Base-by-base conservation (phyloP, 1,284 basidiomycete genomes). In the Irpex lacteus region DNA sequence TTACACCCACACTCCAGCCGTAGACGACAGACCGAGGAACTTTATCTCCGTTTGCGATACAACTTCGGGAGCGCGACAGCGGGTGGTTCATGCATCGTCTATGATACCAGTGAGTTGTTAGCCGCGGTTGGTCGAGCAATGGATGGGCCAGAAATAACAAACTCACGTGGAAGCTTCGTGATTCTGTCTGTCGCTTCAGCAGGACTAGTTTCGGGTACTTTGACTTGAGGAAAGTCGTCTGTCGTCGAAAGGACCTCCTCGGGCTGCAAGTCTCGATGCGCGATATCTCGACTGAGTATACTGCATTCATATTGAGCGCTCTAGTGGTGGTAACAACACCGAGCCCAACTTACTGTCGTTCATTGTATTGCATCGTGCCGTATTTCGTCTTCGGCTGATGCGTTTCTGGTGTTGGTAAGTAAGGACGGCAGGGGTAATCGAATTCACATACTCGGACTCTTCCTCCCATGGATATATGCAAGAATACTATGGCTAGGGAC, bases 1-100 rank as follows among this genome's bases (percentile, higher is more conserved):
- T 96, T 15, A 96, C 94, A 5, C 96, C 96, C 19, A 95, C 85
- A 58, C 94, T 95, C 94, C 94, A 98, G 68, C 92, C 94, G 73
- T 98, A 96, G 58, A 98, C 96, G 15, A 90, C 79, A 64, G 89
- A 85, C 71, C 90, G 84, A 72, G 98, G 98, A 1, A 94, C 94
- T 54, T 85, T 79, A n/a, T 82, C 73, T 52, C 82, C 78, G 4
- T 81, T 74, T 92, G 90, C 71, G 85, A 82, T n/a, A 97, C 90
- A 36, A 98, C 93, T 73, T 96, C 93, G 0, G 92, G 93, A 0
- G 92, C 93, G 4, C 95, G 85, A 72, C 95, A 95, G 60, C 83
- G 0, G 93, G 93, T 0, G 93, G 95, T 9, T 94, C 93, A 70
- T 92, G 95, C 88, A 92, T 91, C 0, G 93, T 95, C 88, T 92